Evolutionary conservation across 257 asterid genomes (phyloP), one percentile per base, ranked within the genome.

Genomic region (Coffea canephora): DNA sequence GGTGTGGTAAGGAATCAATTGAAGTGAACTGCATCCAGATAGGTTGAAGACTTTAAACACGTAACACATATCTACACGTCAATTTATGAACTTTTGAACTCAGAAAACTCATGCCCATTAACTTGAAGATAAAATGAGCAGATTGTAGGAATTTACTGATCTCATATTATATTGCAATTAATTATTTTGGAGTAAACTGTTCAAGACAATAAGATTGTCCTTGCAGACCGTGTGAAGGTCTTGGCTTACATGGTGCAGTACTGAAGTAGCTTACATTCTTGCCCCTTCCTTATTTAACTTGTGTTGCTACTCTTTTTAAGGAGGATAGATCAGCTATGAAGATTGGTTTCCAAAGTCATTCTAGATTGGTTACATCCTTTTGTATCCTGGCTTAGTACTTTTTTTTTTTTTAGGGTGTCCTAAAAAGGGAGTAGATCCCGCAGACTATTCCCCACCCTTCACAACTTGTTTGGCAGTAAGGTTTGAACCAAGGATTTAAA

Each of bases 301-400:
- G 6, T 14, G 61, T 7, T 76, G 25, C 79, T 41, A 49, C 79
- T 77, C 76, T 77, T 69, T 66, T 73, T 77, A 45, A 83, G 65
- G 74, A 19, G 45, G 80, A 70, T 59, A 21, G 71, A 69, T 89
- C 87, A 84, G 73, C 78, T 74, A 50, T 83, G 81, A 72, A 89
- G 86, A 83, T 86, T 80, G 54, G 84, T 78, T 82, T 87, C 93
- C 74, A 82, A 82, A 52, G 74, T 83, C 84, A 78, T 75, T 72
- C 31, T 31, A 31, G 31, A 31, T 31, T 31, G 31, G 52, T 73
- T 74, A 55, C 19, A 18, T 74, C 72, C 81, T 78, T 86, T 84
- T 50, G 79, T 86, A 69, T 73, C 87, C 82, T 74, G 89, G 69
- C 83, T 85, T 46, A 89, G 87, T 76, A 70, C 84, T 81, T 82